A percentile compares a stretch with the other conserved stretches of the same genome.
Conservation (phyloP, 202 grass and related monocot genomes). For the Elaeis oleifera region DNA sequence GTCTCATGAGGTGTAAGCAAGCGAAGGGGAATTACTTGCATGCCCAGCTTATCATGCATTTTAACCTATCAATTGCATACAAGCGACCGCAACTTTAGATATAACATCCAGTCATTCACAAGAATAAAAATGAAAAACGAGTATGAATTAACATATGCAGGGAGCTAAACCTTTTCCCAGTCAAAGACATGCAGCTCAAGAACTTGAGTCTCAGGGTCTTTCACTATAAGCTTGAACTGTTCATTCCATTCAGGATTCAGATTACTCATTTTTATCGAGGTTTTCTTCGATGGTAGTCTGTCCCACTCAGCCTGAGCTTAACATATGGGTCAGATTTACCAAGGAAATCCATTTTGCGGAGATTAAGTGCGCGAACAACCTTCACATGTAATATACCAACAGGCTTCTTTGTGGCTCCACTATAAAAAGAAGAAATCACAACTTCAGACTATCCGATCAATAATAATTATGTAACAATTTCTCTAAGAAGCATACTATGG, state of each 20-base stretch:
- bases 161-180: conserved; percentile 93
- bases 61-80: conserved; percentile 42
- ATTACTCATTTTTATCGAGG: conserved; percentile 80
- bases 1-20: conserved; percentile 62
- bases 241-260: conserved; percentile 99
- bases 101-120: background rate
- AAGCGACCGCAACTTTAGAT: background rate
- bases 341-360: conserved; percentile 92
- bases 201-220: conserved; percentile 79
- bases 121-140: background rate
- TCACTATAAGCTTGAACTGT: conserved; percentile 76
- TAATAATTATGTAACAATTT: no score
- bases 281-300: conserved; percentile 60
- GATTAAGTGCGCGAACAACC: conserved; percentile 69
- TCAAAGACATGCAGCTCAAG: conserved; percentile 87
- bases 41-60: conserved; percentile 83
- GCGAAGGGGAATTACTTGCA: conserved; percentile 78
- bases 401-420: conserved; percentile 74
- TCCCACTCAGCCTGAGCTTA: conserved; percentile 85
- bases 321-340: conserved; percentile 97
- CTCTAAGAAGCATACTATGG: no score
- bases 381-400: conserved; percentile 83
- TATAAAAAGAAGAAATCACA: conserved; percentile 13
- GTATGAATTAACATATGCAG: background rate
- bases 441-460: background rate